Base-by-base conservation (phyloP, 225 moss, liverwort and hornwort species). In the Straminergon stramineum region DNA sequence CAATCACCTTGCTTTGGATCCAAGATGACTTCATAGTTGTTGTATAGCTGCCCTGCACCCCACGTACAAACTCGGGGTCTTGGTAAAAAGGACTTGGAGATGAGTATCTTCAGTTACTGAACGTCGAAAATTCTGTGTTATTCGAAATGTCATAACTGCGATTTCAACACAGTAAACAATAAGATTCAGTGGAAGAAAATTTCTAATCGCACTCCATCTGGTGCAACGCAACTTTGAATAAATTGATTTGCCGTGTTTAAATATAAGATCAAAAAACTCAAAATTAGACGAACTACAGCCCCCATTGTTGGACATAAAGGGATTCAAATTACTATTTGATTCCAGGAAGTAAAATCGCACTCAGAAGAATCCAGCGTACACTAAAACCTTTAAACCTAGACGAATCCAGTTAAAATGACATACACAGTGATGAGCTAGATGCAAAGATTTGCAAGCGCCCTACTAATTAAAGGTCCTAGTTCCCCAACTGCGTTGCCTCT, bases 21-120 rank as follows among this genome's bases (percentile, higher is more conserved):
- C 89, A 89, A 53, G 73, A 82, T 85, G 61, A 64, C 85, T 82
- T 89, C 92, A 91, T 93, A 73, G 22, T 63, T 87, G 27, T 30
- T 75, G 55, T 41, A 37, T 32, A 87, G 61, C 61, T 89, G 62
- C 82, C 74, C 86, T 61, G 67, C 65, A 87, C 66, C 34, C 53
- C 86, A 89, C 61, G 63, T 68, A 45, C 61, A 65, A 84, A 73
- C 57, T 66, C 86, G 39, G 63, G 88, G 67, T 84, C 86, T 84
- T 67, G 53, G 26, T 55, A 21, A 74, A 24, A 32, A 71, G 15
- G 30, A 78, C 53, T 69, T 71, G 57, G 34, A 58, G 35, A 73
- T 13, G 58, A 79, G 51, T 32, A 53, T 55, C 83, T 89, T 83
- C 86, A 83, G 43, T 58, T 86, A n/a, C 45, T 74, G 52, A 57